Evolutionary conservation across 768 basidiomycete genomes (phyloP).

Genomic region (Phaffia tasmanica): DNA sequence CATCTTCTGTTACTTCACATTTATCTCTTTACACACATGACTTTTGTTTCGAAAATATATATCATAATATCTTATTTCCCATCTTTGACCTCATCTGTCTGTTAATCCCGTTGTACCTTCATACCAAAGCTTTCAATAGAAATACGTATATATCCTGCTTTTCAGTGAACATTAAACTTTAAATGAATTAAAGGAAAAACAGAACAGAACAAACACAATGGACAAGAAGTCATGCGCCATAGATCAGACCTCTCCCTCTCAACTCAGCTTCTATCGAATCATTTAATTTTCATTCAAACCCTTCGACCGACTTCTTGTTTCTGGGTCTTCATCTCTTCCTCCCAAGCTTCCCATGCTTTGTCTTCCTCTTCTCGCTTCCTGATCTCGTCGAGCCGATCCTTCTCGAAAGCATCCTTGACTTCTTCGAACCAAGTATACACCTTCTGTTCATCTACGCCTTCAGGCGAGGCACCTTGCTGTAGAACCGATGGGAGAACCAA

Average conservation of each 20-base stretch:
- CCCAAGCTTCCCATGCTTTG: background rate
- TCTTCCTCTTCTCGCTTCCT: slow-evolving; percentile 2
- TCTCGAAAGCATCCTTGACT: slow-evolving; percentile 6
- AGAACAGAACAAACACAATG: too few relatives aligned
- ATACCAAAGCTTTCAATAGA: too few relatives aligned
- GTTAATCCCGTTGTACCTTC: too few relatives aligned
- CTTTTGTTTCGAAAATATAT: too few relatives aligned
- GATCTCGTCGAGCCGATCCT: slow-evolving; percentile 10
- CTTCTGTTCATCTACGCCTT: slow-evolving; percentile 4
- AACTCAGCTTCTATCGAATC: background rate
- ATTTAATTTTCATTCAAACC: background rate
- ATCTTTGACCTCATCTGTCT: too few relatives aligned
- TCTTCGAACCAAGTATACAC: slow-evolving; percentile 11
- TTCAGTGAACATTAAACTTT: background rate
- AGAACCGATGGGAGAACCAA: background rate
- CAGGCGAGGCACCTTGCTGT: slow-evolving; percentile 8
- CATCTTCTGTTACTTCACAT: background rate
- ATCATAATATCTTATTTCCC: too few relatives aligned
- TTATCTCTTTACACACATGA: too few relatives aligned
- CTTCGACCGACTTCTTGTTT: too few relatives aligned
- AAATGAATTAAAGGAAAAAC: too few relatives aligned
- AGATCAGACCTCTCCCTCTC: slow-evolving; percentile 47
- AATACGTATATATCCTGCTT: too few relatives aligned
- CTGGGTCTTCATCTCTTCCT: slow-evolving; percentile 1
- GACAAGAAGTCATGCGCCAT: too few relatives aligned